These are phyloP conservation scores for Fusarium sp. DNA, from an alignment of 2,329 filamentous ascomycete genomes.

Conservation along the genomic window DNA sequence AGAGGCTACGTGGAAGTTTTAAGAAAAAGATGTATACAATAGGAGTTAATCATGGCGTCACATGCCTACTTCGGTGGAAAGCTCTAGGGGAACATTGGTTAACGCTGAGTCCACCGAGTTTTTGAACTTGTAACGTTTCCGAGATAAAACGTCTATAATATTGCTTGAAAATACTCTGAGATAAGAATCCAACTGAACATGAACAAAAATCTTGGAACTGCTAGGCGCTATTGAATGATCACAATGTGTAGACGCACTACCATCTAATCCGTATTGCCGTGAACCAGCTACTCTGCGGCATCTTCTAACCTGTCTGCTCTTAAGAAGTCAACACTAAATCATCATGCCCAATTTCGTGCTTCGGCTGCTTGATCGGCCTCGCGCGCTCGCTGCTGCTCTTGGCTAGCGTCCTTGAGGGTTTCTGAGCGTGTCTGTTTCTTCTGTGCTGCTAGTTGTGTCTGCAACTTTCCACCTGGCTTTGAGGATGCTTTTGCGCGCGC, in stretches of 20 bases:
- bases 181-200: neutral
- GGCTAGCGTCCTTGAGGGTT: slow-evolving; percentile 73
- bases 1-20: neutral
- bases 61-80: neutral
- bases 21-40: slow-evolving; percentile 10
- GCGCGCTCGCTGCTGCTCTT: slow-evolving; percentile 70
- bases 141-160: neutral
- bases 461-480: slow-evolving; percentile 73
- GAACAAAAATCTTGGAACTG: slow-evolving; percentile 5
- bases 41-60: slow-evolving; percentile 31
- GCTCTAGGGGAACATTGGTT: slow-evolving; percentile 2
- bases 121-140: neutral
- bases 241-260: neutral
- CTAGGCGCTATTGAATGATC: neutral
- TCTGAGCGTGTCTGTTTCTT: slow-evolving; percentile 76
- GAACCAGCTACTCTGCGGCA: neutral
- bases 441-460: slow-evolving; percentile 76
- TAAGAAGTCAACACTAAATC: neutral
- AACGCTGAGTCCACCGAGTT: neutral
- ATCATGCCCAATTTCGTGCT: slow-evolving; percentile 49
- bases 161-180: neutral
- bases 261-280: neutral
- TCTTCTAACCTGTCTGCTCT: neutral
- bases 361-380: slow-evolving; percentile 70
- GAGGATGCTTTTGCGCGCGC: slow-evolving; percentile 70